Evolutionary conservation across 2,329 filamentous ascomycete genomes (phyloP), one percentile per base, ranked within the genome.

Genomic region (Ascosphaera aggregata): DNA sequence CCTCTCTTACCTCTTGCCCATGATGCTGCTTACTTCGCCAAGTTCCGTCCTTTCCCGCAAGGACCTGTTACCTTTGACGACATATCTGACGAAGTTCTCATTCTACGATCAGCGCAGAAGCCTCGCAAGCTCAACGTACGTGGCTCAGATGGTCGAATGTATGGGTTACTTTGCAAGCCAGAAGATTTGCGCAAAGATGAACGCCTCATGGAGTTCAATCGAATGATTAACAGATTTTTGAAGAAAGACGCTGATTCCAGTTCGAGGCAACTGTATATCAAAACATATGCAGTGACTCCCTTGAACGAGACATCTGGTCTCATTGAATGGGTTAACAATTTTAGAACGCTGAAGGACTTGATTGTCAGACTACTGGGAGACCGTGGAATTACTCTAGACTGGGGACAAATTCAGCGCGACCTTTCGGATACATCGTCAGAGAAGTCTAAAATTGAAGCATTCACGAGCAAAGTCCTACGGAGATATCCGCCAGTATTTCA

Each of bases 141-240:
- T 40, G 89, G 86, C 0, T 86, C 80, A 0, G 84, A 99, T 56
- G 89, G 91, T 5, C 78, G 77, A 42, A 67, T 69, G 15, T 98
- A 98, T 54, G 80, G 81, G 45, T 70, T 98, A 5, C 67, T 99
- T 41, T 91, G 92, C 63, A 98, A 99, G 52, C 91, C 89, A 7
- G 89, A 98, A 54, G 91, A 99, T 54, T 69, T 99, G 18, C 78
- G 89, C 38, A 98, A 92, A 47, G 91, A 99, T 50, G 86, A 95
- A 55, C 81, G 89, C 39, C 73, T 98, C 16, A 98, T 98, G 85
- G 91, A 98, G 53, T 98, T 98, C 64, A 98, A 95, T 54, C 75
- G 78, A 36, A 89, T 95, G 71, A 95, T 98, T 62, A 98, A 98
- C 54, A 71, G 89, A 42, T 82, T 86, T 2, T 61, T 99, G 41